Evolutionary conservation across 306 rosid genomes (phyloP), one percentile per base, ranked within the genome.

Genomic region (Hylodesmum podocarpum): DNA sequence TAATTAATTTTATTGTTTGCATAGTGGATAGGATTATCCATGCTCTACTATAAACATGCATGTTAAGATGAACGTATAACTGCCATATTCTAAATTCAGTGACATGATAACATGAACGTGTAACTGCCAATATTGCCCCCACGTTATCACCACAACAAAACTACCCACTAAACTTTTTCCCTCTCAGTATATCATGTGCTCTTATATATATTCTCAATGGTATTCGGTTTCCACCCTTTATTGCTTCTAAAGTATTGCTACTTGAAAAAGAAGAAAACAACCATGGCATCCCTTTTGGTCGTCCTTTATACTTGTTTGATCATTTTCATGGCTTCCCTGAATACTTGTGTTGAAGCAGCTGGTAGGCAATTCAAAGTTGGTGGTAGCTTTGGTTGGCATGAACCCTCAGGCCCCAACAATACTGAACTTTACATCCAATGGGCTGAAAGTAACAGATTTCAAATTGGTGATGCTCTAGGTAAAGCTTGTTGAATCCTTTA

Each of bases 391-490:
- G 97, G 96, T 46, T 95, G 98, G 98, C 76, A 43, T 9, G 70
- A 68, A 21, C 97, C 98, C 27, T n/a, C n/a, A n/a, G 77, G 22
- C 29, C 8, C 54, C 14, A 78, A 80, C 71, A 19, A 88, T 50
- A 9, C 88, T 10, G 75, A 41, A 5, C 36, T 88, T 11, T 94
- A 92, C 25, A 70, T 14, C 12, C 83, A 86, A 13, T 94, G 98
- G 97, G 96, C 97, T 72, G 49, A 79, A 58, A 62, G 24, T 5
- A 85, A 89, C 77, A 75, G 98, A 39, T 94, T 94, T 39, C 95
- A 87, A 25, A 44, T 94, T 4, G 96, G 96, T 66, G 98, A 94
- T 70, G 81, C 92, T 73, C 93, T 94, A 1, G 78, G 98, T 93
- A 40, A 83, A 84, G 84, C 81, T 13, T 31, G 5, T 72, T 69